phyloP scores from a whole-genome alignment of 257 asterid species.

The Lavandula angustifolia region DNA sequence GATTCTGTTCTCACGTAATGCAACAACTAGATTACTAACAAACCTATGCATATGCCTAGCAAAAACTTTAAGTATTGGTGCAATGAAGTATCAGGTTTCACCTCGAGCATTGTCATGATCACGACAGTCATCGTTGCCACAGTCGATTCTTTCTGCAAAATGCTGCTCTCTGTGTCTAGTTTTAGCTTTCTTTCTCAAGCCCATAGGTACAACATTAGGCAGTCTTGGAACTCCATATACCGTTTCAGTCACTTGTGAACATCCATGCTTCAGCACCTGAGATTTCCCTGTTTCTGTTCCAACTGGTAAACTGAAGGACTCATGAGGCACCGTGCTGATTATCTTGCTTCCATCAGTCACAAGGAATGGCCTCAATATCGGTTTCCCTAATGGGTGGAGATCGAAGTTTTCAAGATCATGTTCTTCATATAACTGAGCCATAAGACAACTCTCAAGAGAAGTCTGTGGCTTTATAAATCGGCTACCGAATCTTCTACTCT shows the following conservation, averaged over 20 bases:
- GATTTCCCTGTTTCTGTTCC: conserved; percentile 29
- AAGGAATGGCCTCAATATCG: conserved; percentile 50
- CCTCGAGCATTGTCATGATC: conserved; percentile 46
- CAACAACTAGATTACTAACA: conserved; percentile 12
- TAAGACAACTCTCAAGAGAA: conserved; percentile 80
- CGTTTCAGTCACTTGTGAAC: conserved; percentile 23
- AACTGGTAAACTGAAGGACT: conserved; percentile 33
- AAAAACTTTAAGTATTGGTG: background rate
- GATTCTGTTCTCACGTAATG: conserved; percentile 5
- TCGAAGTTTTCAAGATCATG: conserved; percentile 49
- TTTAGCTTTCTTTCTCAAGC: conserved; percentile 33
- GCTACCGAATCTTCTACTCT: conserved; percentile 45
- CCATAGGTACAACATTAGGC: conserved; percentile 43
- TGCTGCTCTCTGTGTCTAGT: conserved; percentile 38
- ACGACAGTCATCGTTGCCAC: conserved; percentile 30
- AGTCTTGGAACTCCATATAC: conserved; percentile 60
- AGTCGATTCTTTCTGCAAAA: conserved; percentile 21
- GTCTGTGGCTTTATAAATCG: conserved; percentile 50
- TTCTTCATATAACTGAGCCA: conserved; percentile 75
- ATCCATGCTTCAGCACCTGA: conserved; percentile 28
- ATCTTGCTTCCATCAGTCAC: conserved; percentile 62
- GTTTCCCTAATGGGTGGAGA: conserved; percentile 40
- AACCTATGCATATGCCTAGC: background rate
- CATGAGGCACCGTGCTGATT: conserved; percentile 40
- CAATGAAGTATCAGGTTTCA: conserved; percentile 21